Conservation (phyloP, 169 alveolate genomes). For the Cryptosporidium viatorum region DNA sequence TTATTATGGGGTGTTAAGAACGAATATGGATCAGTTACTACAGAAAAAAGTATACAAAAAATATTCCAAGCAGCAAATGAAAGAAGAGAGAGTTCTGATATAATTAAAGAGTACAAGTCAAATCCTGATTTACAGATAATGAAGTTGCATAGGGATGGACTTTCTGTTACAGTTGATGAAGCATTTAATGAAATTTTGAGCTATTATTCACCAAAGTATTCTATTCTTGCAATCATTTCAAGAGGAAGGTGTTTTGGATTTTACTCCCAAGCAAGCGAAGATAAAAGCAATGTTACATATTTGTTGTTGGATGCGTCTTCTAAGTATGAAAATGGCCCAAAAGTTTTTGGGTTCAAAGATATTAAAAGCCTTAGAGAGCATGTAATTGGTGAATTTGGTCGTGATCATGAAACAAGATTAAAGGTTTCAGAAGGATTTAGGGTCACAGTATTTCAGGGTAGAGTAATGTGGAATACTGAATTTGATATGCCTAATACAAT, state of each 20-base stretch:
- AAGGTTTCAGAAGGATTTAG: slow-evolving; percentile 35
- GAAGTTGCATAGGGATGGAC: slow-evolving; percentile 56
- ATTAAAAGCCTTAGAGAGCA: slow-evolving; percentile 16
- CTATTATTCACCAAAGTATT: slow-evolving; percentile 37
- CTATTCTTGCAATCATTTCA: slow-evolving; percentile 58
- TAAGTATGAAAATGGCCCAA: slow-evolving; percentile 62
- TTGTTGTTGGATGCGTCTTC: slow-evolving; percentile 55
- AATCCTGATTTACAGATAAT: slow-evolving; percentile 64
- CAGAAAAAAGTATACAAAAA: slow-evolving; percentile 33
- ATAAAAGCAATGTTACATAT: background rate
- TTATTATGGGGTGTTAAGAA: slow-evolving; percentile 61
- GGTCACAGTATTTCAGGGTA: slow-evolving; percentile 58
- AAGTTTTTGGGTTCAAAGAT: slow-evolving; percentile 39
- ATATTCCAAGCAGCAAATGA: slow-evolving; percentile 24
- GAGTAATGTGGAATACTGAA: slow-evolving; percentile 36
- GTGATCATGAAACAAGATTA: slow-evolving; percentile 60
- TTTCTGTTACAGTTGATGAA: slow-evolving; percentile 63
- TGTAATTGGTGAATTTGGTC: slow-evolving; percentile 35
- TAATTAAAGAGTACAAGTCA: slow-evolving; percentile 55
- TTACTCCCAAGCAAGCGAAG: slow-evolving; percentile 35
- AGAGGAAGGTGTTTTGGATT: slow-evolving; percentile 73
- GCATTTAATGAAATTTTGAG: slow-evolving; percentile 58
- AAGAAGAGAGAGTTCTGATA: slow-evolving; percentile 34
- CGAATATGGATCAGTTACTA: slow-evolving; percentile 52
- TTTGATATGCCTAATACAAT: slow-evolving; percentile 40